Percentiles rank a stretch among this genome's conserved stretches.
Evolutionary conservation across 2,329 filamentous ascomycete species (phyloP).

Genomic region (Hymenoscyphus salicellus): DNA sequence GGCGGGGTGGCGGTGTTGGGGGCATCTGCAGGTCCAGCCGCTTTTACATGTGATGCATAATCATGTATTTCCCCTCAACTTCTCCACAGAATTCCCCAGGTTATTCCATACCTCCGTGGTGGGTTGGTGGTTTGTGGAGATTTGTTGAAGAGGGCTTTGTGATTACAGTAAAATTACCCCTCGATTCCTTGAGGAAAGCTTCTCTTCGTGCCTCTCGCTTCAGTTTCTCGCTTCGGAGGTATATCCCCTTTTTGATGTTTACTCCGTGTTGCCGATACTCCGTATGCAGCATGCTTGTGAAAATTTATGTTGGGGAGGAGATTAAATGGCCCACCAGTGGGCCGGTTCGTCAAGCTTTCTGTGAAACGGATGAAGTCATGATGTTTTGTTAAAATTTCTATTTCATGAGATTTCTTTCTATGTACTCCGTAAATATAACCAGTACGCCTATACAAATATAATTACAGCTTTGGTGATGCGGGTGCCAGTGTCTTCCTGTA

Average conservation of each 20-base stretch:
- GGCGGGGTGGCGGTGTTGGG: neutral
- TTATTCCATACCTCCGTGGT: neutral
- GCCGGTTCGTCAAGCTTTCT: neutral
- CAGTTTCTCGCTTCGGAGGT: neutral
- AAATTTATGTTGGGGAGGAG: neutral
- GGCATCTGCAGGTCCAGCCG: neutral
- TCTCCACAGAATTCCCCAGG: neutral
- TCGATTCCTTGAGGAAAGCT: too few species aligned
- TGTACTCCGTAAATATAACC: neutral
- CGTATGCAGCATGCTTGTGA: neutral
- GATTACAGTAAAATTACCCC: too few species aligned
- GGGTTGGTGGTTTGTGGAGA: neutral
- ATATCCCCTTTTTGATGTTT: neutral
- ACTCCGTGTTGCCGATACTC: neutral
- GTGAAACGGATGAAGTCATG: neutral
- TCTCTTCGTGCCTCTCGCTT: neutral
- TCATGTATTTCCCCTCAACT: neutral
- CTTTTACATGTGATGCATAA: neutral
- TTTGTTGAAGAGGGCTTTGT: neutral
- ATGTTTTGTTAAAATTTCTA: neutral
- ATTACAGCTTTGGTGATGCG: conserved; percentile 1
- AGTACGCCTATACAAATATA: neutral
- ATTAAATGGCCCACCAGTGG: neutral
- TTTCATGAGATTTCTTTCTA: neutral
- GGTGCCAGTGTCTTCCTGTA: conserved; percentile 46